Conservation (phyloP, 495 filamentous ascomycete species). For the Friedmanniomyces endolithicus region DNA sequence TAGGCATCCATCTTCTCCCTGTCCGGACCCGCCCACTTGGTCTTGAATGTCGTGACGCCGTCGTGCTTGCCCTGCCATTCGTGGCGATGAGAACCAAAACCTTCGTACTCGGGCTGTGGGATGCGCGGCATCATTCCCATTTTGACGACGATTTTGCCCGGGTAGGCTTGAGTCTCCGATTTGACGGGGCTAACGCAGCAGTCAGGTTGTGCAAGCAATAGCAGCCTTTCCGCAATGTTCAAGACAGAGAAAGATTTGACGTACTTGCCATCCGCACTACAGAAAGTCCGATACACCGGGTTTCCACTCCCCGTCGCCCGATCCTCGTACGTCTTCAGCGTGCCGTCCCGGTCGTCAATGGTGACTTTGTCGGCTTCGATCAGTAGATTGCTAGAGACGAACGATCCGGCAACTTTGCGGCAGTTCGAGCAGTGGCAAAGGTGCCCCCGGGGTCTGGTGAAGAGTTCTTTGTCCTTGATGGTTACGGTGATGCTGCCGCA, state of each 20-base stretch:
- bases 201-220: constrained; percentile 13
- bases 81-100: constrained; percentile 29
- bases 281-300: constrained; percentile 31
- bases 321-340: constrained; percentile 30
- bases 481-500: constrained; percentile 32
- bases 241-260: constrained; percentile 6
- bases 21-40: constrained; percentile 16
- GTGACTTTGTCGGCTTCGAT: constrained; percentile 33
- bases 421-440: constrained; percentile 31
- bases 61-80: constrained; percentile 26
- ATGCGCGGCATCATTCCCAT: constrained; percentile 35
- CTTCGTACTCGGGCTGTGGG: constrained; percentile 32
- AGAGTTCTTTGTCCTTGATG: constrained; percentile 31
- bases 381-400: constrained; percentile 26
- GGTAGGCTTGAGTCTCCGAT: constrained; percentile 23
- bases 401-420: constrained; percentile 34
- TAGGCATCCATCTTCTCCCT: constrained; percentile 9
- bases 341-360: constrained; percentile 29
- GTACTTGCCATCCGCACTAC: constrained; percentile 31
- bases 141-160: constrained; percentile 32
- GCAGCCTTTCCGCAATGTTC: no score
- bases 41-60: constrained; percentile 17
- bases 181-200: constrained; percentile 28
- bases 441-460: constrained; percentile 27
- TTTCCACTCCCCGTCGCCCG: constrained; percentile 30